Conservation (phyloP, 805 yeast genomes). For the Starmera quercuum region DNA sequence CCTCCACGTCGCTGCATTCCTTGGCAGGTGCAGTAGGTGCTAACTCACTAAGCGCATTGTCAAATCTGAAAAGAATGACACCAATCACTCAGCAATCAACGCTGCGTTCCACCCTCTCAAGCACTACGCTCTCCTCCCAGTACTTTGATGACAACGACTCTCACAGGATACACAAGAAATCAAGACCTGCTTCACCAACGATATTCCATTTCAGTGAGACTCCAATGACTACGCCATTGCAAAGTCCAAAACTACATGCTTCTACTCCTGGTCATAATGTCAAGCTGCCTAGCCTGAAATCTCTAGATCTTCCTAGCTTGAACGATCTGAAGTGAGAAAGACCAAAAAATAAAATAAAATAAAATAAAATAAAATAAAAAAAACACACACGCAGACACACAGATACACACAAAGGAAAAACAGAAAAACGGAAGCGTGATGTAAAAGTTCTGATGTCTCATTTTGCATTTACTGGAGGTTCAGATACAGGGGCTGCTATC, state of each 20-base stretch:
- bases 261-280: slow-evolving; percentile 4
- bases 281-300: slow-evolving; percentile 18
- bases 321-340: neutral
- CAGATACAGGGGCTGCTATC: too few relatives aligned
- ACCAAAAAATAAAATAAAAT: too few relatives aligned
- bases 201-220: slow-evolving; percentile 32
- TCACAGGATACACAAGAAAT: slow-evolving; percentile 29
- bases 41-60: slow-evolving; percentile 8
- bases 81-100: slow-evolving; percentile 20
- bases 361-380: too few relatives aligned
- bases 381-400: too few relatives aligned
- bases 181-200: slow-evolving; percentile 42
- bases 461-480: too few relatives aligned
- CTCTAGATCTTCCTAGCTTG: slow-evolving; percentile 16
- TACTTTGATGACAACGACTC: neutral
- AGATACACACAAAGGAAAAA: too few relatives aligned
- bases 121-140: slow-evolving; percentile 9
- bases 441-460: too few relatives aligned
- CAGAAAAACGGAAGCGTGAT: too few relatives aligned
- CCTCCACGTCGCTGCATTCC: slow-evolving; percentile 19
- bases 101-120: slow-evolving; percentile 8
- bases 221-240: slow-evolving; percentile 41
- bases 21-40: slow-evolving; percentile 1
- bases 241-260: slow-evolving; percentile 34
- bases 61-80: slow-evolving; percentile 29